Percentiles rank a stretch among this genome's conserved stretches.
phyloP scores from a whole-genome alignment of 2,329 filamentous ascomycete species.

The Penicillium sp. region DNA sequence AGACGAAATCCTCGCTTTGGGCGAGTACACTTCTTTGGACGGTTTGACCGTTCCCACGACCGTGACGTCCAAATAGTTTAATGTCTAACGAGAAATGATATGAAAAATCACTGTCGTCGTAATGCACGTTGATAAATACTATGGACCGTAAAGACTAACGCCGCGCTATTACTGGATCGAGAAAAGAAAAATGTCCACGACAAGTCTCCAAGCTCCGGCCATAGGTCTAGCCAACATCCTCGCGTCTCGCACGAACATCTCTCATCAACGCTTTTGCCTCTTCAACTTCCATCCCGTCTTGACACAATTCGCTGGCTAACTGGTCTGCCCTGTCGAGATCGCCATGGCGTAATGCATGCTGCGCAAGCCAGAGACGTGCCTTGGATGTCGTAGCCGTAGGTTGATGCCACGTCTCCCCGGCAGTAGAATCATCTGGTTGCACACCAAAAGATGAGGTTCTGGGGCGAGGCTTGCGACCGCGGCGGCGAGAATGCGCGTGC shows the following conservation, averaged over 20 bases:
- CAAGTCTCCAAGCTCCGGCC: no score
- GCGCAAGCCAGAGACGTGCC: conserved; percentile 90
- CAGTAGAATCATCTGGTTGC: conserved; percentile 39
- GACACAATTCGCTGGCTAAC: conserved; percentile 85
- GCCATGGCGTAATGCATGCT: conserved; percentile 72
- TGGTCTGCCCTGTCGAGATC: conserved; percentile 77
- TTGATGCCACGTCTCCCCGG: conserved; percentile 40
- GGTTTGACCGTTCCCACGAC: conserved; percentile 2
- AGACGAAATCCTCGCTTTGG: conserved; percentile 24
- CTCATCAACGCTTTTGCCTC: conserved; percentile 92
- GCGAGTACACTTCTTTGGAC: conserved; percentile 18
- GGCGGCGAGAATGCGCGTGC: conserved; percentile 67
- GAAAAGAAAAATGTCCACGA: neutral
- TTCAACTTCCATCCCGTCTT: conserved; percentile 94
- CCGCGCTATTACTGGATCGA: conserved; percentile 12
- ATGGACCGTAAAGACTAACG: conserved; percentile 8
- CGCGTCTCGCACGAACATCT: conserved; percentile 78
- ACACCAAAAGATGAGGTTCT: conserved; percentile 32
- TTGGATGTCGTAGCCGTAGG: conserved; percentile 91
- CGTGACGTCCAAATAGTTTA: neutral
- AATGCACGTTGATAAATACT: conserved; percentile 4
- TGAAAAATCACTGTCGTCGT: neutral
- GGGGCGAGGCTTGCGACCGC: conserved; percentile 47
- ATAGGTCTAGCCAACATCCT: conserved; percentile 38
- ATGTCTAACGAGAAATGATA: neutral